A percentile compares a stretch with the other conserved stretches of the same genome.
These are phyloP conservation scores for Boletus speciosus DNA, from an alignment of 768 basidiomycete species.

Conservation along the genomic window DNA sequence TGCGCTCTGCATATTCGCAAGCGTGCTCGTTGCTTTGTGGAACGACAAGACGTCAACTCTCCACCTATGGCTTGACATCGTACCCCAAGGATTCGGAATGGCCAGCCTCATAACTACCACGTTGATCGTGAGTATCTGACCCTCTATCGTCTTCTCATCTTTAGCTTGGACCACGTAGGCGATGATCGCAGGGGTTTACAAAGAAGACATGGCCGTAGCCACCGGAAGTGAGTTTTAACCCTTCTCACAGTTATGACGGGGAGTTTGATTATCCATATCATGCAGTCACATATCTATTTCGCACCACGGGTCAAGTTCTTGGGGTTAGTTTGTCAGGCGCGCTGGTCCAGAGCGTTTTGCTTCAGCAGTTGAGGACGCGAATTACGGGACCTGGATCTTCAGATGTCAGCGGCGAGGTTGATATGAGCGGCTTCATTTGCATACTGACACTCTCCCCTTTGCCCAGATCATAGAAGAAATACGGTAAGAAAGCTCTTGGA, in stretches of 20 bases:
- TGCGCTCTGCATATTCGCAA: conserved; percentile 56
- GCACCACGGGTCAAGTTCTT: conserved; percentile 92
- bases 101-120: conserved; percentile 83
- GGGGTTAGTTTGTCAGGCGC: conserved; percentile 89
- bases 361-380: conserved; percentile 61
- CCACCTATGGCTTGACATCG: conserved; percentile 74
- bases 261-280: conserved; percentile 5
- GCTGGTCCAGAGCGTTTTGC: conserved; percentile 75
- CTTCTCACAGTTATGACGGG: conserved; percentile 4
- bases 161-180: conserved; percentile 47
- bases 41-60: conserved; percentile 52
- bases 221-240: conserved; percentile 70
- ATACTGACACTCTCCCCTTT: conserved; percentile 20
- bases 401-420: conserved; percentile 50
- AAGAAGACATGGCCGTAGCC: conserved; percentile 82
- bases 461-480: conserved; percentile 70
- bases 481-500: conserved; percentile 38
- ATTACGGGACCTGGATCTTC: conserved; percentile 75
- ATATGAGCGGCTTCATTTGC: conserved; percentile 22
- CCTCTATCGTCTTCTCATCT: conserved; percentile 4
- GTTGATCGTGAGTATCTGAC: conserved; percentile 58
- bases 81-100: conserved; percentile 83
- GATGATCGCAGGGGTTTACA: conserved; percentile 78
- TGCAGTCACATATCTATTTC: conserved; percentile 87
- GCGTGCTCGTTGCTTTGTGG: conserved; percentile 64